These are phyloP conservation scores for Wickerhamiella alocasiicola DNA, from an alignment of 805 yeast species.

Conservation along the genomic window DNA sequence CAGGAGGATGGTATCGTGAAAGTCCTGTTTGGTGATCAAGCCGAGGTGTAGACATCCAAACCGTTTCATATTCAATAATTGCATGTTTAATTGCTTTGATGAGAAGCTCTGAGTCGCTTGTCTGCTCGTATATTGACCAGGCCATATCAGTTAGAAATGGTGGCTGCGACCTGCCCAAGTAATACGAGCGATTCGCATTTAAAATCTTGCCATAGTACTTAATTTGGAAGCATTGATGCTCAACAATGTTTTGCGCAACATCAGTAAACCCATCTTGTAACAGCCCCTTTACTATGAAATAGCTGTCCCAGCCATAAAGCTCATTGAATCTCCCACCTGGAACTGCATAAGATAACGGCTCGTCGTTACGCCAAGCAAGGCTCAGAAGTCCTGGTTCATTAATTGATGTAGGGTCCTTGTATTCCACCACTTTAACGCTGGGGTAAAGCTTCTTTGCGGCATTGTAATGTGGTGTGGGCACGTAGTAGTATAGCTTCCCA, in stretches of 20 bases:
- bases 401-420: not conserved
- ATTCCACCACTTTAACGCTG: constrained; percentile 44
- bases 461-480: constrained; percentile 4
- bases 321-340: constrained; percentile 98
- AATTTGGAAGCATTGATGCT: constrained; percentile 83
- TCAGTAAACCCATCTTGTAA: constrained; percentile 50
- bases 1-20: constrained; percentile 76
- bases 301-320: constrained; percentile 96
- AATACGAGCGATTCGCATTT: constrained; percentile 89
- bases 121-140: constrained; percentile 47
- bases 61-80: constrained; percentile 67
- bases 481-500: constrained; percentile 5
- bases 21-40: constrained; percentile 61
- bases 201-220: constrained; percentile 81
- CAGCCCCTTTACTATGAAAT: constrained; percentile 79
- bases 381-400: constrained; percentile 73
- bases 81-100: constrained; percentile 61
- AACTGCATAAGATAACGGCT: constrained; percentile 75
- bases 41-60: constrained; percentile 72
- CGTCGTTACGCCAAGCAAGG: constrained; percentile 52
- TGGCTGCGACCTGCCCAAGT: constrained; percentile 86
- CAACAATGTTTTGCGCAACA: constrained; percentile 80
- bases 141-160: constrained; percentile 95
- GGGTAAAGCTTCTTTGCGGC: constrained; percentile 25
- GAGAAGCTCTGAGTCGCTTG: constrained; percentile 40